Percentiles rank a stretch among this genome's conserved stretches.
Evolutionary conservation across 2,329 filamentous ascomycete genomes (phyloP).

Genomic region (Daldinia sp.): DNA sequence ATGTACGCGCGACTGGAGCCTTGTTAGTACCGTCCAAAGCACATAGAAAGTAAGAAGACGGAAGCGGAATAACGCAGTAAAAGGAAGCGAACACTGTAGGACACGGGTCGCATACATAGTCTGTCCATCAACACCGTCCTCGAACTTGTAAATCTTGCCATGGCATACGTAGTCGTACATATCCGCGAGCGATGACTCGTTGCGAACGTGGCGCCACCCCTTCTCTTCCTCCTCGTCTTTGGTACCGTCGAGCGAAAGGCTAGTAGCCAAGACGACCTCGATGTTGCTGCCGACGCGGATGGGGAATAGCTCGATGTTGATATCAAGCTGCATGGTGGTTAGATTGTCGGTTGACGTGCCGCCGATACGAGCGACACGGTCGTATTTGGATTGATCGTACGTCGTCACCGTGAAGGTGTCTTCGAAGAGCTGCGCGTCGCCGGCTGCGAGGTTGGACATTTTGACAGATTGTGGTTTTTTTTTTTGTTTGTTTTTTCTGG

Average conservation of each 20-base stretch:
- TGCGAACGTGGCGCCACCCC: constrained; percentile 81
- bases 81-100: not conserved
- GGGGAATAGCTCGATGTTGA: constrained; percentile 93
- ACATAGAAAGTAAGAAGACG: not conserved
- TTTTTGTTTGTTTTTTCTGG: not conserved
- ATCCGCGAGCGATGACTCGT: constrained; percentile 73
- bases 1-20: constrained; percentile 83
- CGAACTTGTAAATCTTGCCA: constrained; percentile 88
- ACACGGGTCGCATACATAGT: constrained; percentile 82
- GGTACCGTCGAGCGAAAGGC: constrained; percentile 83
- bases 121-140: constrained; percentile 79
- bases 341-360: constrained; percentile 78
- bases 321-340: constrained; percentile 84
- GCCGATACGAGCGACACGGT: constrained; percentile 87
- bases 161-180: constrained; percentile 89
- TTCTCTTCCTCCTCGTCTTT: constrained; percentile 53
- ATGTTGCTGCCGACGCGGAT: constrained; percentile 77
- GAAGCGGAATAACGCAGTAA: not conserved
- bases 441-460: constrained; percentile 64
- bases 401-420: constrained; percentile 85
- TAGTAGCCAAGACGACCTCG: constrained; percentile 83
- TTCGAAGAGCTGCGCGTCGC: constrained; percentile 92
- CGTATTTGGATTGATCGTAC: constrained; percentile 88
- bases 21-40: not conserved
- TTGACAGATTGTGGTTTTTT: too few species aligned